Base-by-base conservation (phyloP, 805 yeast genomes). In the Barnettozyma vustinii region DNA sequence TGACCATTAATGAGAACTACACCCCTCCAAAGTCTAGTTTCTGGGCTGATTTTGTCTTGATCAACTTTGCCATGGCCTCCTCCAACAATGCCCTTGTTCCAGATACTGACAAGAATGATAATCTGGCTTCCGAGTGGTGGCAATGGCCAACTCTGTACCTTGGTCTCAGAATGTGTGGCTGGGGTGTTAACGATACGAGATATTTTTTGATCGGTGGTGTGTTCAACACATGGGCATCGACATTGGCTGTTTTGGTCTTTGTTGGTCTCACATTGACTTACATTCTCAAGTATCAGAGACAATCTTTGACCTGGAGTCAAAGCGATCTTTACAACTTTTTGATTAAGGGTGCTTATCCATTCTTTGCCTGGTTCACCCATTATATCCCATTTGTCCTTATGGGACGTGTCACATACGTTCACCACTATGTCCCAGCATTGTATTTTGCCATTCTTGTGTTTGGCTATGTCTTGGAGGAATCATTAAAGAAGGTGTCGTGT, bases 381-480 rank as follows among this genome's bases (percentile, higher is more conserved):
- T 92, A 74, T 68, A 63, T 87, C 60, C 98, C 99, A 32, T 92
- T 92, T 69, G 79, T 85, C 30, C 69, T 89, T 51, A 92, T 92
- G 99, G 90, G 95, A 12, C 86, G 99, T 73, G 97, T 94, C 49
- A 90, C 96, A 2, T 92, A 94, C 65, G 94, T 92, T 32, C 99
- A 92, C 69, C 99, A 92, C 67, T 92, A 92, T 68, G 79, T 90
- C 56, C 99, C 99, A 13, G 96, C 98, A 1, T 76, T 91, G 54
- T 92, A 87, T 70, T 92, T 92, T 72, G 98, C 98, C 45, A 84
- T 90, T 73, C 71, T 91, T 55, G 83, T 88, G 15, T 64, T 70
- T 60, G 71, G 68, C 23, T 61, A 62, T 58, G 51, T 61, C 32
- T 49, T 68, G 37, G 68, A 64, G 45, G 40, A 62, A 48, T 39